phyloP scores from a whole-genome alignment of 495 filamentous ascomycete species.

The Cetradonia linearis region DNA sequence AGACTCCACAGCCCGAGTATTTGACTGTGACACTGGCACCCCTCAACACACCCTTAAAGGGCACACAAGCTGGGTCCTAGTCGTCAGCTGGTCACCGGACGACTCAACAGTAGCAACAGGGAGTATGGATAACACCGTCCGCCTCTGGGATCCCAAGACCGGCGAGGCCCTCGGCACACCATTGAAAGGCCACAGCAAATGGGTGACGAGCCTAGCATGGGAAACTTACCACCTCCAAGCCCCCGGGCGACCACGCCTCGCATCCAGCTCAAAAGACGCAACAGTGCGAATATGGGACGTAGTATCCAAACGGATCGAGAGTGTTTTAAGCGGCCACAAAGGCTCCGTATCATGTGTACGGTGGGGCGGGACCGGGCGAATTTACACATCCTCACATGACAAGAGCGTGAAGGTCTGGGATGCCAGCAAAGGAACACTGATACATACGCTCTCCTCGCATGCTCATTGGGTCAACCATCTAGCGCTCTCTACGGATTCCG shows the following conservation, averaged over 20 bases:
- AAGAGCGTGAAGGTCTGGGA: slow-evolving; percentile 92
- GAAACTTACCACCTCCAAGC: slow-evolving; percentile 85
- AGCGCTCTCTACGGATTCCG: slow-evolving; percentile 85
- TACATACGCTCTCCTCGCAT: slow-evolving; percentile 70
- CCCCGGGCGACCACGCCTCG: slow-evolving; percentile 64
- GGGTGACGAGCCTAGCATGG: slow-evolving; percentile 82
- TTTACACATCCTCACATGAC: slow-evolving; percentile 88
- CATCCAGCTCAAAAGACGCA: slow-evolving; percentile 81
- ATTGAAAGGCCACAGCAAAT: slow-evolving; percentile 84
- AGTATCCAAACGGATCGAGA: slow-evolving; percentile 64
- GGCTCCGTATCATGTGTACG: slow-evolving; percentile 78
- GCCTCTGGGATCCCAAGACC: slow-evolving; percentile 80
- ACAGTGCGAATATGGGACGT: slow-evolving; percentile 86
- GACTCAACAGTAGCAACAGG: slow-evolving; percentile 76
- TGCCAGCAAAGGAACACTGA: slow-evolving; percentile 61
- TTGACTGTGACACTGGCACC: slow-evolving; percentile 92
- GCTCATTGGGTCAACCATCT: slow-evolving; percentile 96
- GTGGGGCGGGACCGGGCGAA: slow-evolving; percentile 83
- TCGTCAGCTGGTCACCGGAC: slow-evolving; percentile 77
- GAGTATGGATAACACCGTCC: slow-evolving; percentile 84
- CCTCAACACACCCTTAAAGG: slow-evolving; percentile 83
- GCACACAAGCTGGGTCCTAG: slow-evolving; percentile 88
- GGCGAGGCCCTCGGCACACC: slow-evolving; percentile 65
- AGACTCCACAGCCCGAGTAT: slow-evolving; percentile 85
- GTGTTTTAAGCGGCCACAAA: slow-evolving; percentile 80